A percentile compares a stretch with the other conserved stretches of the same genome.
Conservation (phyloP, 2,329 filamentous ascomycete genomes). For the Coniochaeta sp. region DNA sequence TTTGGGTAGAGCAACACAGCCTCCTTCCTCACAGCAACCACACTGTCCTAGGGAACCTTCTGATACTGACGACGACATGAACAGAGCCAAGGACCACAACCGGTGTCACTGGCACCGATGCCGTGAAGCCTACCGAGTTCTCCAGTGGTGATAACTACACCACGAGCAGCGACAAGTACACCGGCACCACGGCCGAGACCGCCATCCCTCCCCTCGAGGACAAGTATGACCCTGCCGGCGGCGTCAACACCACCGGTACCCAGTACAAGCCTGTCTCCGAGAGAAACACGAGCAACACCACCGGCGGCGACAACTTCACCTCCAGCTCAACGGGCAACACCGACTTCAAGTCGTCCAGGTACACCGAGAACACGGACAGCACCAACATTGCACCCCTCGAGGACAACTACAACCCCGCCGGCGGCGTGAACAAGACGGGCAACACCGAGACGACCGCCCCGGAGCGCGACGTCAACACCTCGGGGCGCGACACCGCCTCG, state of each 20-base stretch:
- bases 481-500: background rate
- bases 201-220: background rate
- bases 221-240: background rate
- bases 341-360: background rate
- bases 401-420: background rate
- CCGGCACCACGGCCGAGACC: background rate
- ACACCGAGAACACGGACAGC: background rate
- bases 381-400: background rate
- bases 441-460: background rate
- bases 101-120: constrained; percentile 8
- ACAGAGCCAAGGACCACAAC: constrained; percentile 2
- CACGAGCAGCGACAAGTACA: background rate
- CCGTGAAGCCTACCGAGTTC: constrained; percentile 6
- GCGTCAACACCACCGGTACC: background rate
- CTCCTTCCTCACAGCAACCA: background rate
- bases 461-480: background rate
- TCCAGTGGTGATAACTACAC: background rate
- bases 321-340: constrained; percentile 6
- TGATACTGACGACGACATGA: background rate
- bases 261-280: constrained; percentile 6
- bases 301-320: constrained; percentile 5
- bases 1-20: background rate
- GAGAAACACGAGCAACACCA: constrained; percentile 10
- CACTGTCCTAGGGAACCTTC: constrained; percentile 1
- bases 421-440: constrained; percentile 7